phyloP scores from a whole-genome alignment of 257 asterid species.

The Ajuga chamaepitys region DNA sequence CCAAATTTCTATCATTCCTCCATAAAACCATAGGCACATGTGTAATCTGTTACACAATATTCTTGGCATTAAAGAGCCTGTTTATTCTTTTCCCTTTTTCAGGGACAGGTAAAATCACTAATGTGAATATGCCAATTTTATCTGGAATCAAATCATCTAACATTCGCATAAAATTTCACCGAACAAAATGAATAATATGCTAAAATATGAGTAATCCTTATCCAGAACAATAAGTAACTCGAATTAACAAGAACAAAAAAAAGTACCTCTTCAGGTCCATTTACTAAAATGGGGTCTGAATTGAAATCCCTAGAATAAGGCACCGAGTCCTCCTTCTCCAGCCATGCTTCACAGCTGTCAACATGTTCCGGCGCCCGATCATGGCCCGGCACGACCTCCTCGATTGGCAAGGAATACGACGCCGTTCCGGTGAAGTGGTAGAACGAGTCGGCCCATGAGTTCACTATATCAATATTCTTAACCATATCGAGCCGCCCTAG shows the following conservation, averaged over 20 bases:
- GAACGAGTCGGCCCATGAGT: conserved; percentile 92
- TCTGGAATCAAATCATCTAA: not conserved
- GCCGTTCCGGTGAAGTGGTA: conserved; percentile 47
- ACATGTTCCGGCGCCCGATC: conserved; percentile 15
- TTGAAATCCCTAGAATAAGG: conserved; percentile 66
- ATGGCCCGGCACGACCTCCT: conserved; percentile 15
- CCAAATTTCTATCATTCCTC: not conserved
- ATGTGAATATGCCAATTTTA: not conserved
- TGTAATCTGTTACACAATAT: not conserved
- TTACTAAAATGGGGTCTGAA: conserved; percentile 52
- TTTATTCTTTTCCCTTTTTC: not conserved
- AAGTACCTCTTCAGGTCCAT: conserved; percentile 55
- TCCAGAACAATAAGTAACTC: not conserved
- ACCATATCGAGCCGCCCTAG: conserved; percentile 71
- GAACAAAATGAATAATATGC: not conserved
- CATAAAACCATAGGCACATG: not conserved
- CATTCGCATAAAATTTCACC: conserved; percentile 5
- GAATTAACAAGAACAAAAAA: not conserved
- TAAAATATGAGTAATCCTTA: not conserved
- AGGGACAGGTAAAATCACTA: not conserved
- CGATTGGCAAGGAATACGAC: conserved; percentile 13
- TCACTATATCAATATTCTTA: conserved; percentile 68
- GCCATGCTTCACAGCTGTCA: conserved; percentile 66
- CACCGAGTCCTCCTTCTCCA: conserved; percentile 68
- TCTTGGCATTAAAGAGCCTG: conserved; percentile 6